Conservation (phyloP, 2,329 filamentous ascomycete species). For the Cercospora sp. region DNA sequence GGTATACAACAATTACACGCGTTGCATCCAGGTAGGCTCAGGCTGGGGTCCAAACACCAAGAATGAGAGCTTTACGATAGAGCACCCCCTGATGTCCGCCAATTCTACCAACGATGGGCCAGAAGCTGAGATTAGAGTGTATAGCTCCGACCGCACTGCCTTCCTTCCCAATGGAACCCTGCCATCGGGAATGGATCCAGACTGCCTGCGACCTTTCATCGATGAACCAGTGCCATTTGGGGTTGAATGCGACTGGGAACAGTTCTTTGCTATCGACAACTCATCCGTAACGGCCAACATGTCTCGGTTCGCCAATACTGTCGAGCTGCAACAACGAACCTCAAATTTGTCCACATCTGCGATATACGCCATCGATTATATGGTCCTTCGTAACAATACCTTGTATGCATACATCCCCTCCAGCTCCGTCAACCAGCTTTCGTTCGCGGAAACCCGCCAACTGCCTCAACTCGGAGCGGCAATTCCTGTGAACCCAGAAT, state of each 20-base stretch:
- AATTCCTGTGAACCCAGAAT: slow-evolving; percentile 15
- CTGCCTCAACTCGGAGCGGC: slow-evolving; percentile 4
- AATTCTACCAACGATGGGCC: background rate
- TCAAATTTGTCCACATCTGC: background rate
- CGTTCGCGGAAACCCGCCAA: slow-evolving; percentile 22
- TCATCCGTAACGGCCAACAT: background rate
- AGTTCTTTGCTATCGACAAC: background rate
- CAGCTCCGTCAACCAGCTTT: slow-evolving; percentile 25
- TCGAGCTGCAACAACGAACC: background rate
- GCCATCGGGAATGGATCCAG: slow-evolving; percentile 19
- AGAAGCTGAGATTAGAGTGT: slow-evolving; percentile 12
- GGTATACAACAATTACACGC: slow-evolving; percentile 23
- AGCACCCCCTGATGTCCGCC: slow-evolving; percentile 17
- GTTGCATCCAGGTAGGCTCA: slow-evolving; percentile 30
- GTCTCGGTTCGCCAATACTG: background rate
- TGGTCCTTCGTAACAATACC: slow-evolving; percentile 9
- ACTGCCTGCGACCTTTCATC: slow-evolving; percentile 14
- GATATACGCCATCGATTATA: background rate
- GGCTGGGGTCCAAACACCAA: slow-evolving; percentile 30
- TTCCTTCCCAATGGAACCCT: slow-evolving; percentile 25
- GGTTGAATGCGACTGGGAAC: background rate
- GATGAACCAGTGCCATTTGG: slow-evolving; percentile 1
- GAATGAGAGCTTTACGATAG: slow-evolving; percentile 24
- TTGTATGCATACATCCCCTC: slow-evolving; percentile 32
- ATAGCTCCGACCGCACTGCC: slow-evolving; percentile 29